These are phyloP conservation scores for Yamadazyma atlantica DNA, from an alignment of 1,139 yeast genomes.

Conservation along the genomic window DNA sequence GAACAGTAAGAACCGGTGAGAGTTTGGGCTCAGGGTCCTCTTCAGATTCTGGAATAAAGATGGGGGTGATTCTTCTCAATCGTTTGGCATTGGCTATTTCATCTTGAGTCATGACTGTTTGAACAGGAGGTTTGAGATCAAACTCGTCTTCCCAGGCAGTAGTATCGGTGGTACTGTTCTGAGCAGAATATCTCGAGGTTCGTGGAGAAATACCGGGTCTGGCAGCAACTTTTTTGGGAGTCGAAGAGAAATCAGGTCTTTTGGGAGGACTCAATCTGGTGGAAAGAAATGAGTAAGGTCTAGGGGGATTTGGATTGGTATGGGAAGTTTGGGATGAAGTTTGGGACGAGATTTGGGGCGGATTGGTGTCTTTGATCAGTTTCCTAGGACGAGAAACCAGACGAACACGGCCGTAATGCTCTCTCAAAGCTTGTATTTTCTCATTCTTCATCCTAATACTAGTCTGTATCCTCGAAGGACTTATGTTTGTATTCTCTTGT, in stretches of 20 bases:
- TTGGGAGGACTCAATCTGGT: constrained; percentile 27
- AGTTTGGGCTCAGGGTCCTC: constrained; percentile 29
- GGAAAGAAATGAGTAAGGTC: constrained; percentile 6
- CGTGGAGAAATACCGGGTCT: neutral
- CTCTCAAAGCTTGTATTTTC: constrained; percentile 33
- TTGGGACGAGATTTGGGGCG: too few relatives aligned
- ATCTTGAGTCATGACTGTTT: constrained; percentile 6
- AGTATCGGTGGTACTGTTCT: too few relatives aligned
- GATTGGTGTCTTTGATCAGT: too few relatives aligned
- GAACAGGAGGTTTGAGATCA: neutral
- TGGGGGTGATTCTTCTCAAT: constrained; percentile 38
- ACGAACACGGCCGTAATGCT: constrained; percentile 32
- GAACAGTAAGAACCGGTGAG: constrained; percentile 33
- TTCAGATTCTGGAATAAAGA: constrained; percentile 36
- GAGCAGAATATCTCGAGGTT: neutral
- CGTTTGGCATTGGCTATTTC: constrained; percentile 40
- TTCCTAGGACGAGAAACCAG: too few relatives aligned
- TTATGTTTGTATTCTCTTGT: constrained; percentile 20
- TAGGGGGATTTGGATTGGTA: constrained; percentile 4
- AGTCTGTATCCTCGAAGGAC: constrained; percentile 43
- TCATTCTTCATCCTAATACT: constrained; percentile 36
- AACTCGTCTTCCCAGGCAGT: too few relatives aligned
- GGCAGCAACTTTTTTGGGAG: neutral
- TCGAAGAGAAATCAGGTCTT: constrained; percentile 20
- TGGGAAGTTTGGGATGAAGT: too few relatives aligned